Base-by-base conservation (phyloP, 495 filamentous ascomycete species). In the Pseudotulostoma volvatum region DNA sequence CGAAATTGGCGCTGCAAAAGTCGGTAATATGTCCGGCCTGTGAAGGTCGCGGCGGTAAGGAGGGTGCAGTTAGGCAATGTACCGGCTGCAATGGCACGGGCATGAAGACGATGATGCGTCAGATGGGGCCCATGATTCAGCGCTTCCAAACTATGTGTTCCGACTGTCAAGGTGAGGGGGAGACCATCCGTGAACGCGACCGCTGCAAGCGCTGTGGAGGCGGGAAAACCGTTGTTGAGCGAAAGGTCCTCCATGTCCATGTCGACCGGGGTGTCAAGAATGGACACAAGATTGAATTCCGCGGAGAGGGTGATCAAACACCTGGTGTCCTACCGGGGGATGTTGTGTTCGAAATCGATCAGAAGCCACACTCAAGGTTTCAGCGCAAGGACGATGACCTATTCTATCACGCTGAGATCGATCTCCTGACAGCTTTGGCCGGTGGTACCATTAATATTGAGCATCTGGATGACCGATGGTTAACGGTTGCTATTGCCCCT, bases 21-120 rank as follows among this genome's bases (percentile, higher is more conserved):
- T 94, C 85, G 9, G 81, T 99, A 50, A 87, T 99, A 64, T 99
- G 90, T 67, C 63, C 82, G 25, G 84, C 83, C 56, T 99, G 90
- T 60, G 84, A 93, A 39, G 90, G 90, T 33, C 84, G 88, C 45
- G 90, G 90, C 54, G 92, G 92, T 31, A 96, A 96, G 66, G 90
- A 99, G 40, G 90, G 90, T 42, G 82, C 92, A 11, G 88, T 96
- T 48, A 84, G 82, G 65, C 81, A 79, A 45, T 99, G 90, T 66
- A 53, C 74, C 19, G 79, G 81, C 44, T 99, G 90, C 59, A 84
- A 92, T 43, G 90, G 90, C 49, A 71, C 76, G 44, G 92, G 90
- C 61, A 92, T 93, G 83, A 96, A 96, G 77, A 94, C 81, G 15
- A 96, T 99, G 88, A 95, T 96, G 90, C 82, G 90, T 50, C 92